Conservation (phyloP, 139 green algal species). For the Haematococcus lacustris region DNA sequence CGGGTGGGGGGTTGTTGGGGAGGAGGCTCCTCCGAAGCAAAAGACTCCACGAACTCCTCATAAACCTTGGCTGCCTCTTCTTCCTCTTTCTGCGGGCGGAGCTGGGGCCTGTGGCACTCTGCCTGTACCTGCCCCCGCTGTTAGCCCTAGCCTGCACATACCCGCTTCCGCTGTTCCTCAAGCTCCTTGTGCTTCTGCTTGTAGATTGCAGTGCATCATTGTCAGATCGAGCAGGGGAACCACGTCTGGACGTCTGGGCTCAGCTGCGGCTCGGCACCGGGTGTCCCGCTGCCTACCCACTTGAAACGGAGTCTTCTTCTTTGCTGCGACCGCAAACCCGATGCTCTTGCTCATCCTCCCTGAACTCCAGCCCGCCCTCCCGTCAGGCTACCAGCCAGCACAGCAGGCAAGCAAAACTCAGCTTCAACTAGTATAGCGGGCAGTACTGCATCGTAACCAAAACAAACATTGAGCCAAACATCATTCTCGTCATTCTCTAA, state of each 20-base stretch:
- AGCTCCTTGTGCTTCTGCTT: constrained; percentile 79
- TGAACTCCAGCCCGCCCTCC: neutral
- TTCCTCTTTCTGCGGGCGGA: constrained; percentile 54
- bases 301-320: constrained; percentile 87
- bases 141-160: constrained; percentile 11
- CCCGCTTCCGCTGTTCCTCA: constrained; percentile 78
- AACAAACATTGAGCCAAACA: too few species aligned
- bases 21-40: constrained; percentile 44
- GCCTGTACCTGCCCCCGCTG: neutral
- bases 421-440: too few species aligned
- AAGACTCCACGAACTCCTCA: constrained; percentile 87
- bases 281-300: constrained; percentile 8
- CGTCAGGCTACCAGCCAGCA: too few species aligned
- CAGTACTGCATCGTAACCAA: too few species aligned
- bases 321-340: neutral
- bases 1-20: neutral
- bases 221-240: neutral
- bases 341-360: neutral
- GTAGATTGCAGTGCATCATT: neutral
- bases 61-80: constrained; percentile 83
- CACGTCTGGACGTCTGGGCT: too few species aligned
- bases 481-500: too few species aligned
- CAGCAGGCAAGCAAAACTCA: too few species aligned
- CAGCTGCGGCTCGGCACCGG: neutral
- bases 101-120: too few species aligned